phyloP scores from a whole-genome alignment of 768 basidiomycete species.

The Galerina marginata region DNA sequence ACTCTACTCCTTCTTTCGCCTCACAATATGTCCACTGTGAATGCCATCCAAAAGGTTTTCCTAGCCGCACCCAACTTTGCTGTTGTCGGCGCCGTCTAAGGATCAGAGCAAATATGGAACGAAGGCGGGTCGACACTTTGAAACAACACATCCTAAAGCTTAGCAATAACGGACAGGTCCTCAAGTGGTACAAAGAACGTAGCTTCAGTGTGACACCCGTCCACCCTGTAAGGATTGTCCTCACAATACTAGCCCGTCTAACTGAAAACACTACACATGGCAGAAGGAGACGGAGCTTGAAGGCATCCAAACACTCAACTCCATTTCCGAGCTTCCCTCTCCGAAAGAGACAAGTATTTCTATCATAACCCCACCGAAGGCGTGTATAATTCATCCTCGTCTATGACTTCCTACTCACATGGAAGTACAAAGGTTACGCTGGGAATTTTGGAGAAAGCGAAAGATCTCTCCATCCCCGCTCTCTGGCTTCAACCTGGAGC shows the following conservation, averaged over 20 bases:
- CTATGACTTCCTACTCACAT: background rate
- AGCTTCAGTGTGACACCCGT: constrained; percentile 69
- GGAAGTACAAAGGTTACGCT: constrained; percentile 64
- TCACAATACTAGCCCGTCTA: background rate
- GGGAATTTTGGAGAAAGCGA: constrained; percentile 66
- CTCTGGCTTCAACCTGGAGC: constrained; percentile 94
- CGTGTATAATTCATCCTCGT: constrained; percentile 26
- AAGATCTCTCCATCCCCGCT: constrained; percentile 70
- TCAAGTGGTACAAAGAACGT: constrained; percentile 77
- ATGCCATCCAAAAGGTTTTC: constrained; percentile 59
- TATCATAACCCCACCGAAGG: constrained; percentile 80
- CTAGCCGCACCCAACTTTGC: constrained; percentile 69
- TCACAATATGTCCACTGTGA: constrained; percentile 28
- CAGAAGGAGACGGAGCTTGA: constrained; percentile 78
- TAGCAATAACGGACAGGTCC: constrained; percentile 51
- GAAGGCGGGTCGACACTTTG: constrained; percentile 47
- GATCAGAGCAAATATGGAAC: constrained; percentile 82
- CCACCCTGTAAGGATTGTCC: constrained; percentile 62
- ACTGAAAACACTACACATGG: background rate
- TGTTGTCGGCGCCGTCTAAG: constrained; percentile 85
- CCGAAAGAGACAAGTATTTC: constrained; percentile 76
- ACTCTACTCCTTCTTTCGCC: background rate
- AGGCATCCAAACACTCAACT: constrained; percentile 59
- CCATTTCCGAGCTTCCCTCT: constrained; percentile 59
- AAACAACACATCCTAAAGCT: background rate